These are phyloP conservation scores for Tubosaeta sp. DNA, from an alignment of 768 basidiomycete genomes.

Conservation along the genomic window DNA sequence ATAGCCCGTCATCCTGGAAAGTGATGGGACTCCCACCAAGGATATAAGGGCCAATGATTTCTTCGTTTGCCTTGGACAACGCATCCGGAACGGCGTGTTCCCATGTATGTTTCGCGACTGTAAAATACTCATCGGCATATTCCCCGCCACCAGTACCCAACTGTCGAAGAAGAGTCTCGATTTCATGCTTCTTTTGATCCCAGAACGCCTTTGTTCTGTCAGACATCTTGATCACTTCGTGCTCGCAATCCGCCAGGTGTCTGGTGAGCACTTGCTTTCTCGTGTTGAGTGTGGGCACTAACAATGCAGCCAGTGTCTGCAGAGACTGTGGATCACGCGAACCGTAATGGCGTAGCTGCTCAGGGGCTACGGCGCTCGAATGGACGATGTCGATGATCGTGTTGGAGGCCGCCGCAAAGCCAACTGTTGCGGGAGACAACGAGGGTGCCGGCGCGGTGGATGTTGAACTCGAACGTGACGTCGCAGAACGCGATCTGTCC, in stretches of 20 bases:
- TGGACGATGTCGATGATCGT: conserved; percentile 53
- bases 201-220: conserved; percentile 63
- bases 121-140: conserved; percentile 48
- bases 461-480: conserved; percentile 65
- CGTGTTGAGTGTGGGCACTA: conserved; percentile 40
- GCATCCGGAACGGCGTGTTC: conserved; percentile 42
- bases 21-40: conserved; percentile 49
- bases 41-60: conserved; percentile 59
- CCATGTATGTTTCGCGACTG: conserved; percentile 50
- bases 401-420: conserved; percentile 37
- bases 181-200: conserved; percentile 48
- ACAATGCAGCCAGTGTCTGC: conserved; percentile 38
- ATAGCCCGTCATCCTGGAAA: background rate
- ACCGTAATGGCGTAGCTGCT: conserved; percentile 52
- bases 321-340: conserved; percentile 57
- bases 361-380: conserved; percentile 58
- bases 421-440: conserved; percentile 77
- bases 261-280: conserved; percentile 47
- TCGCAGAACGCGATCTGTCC: conserved; percentile 72
- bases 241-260: conserved; percentile 51
- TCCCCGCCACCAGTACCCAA: conserved; percentile 42
- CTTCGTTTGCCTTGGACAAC: conserved; percentile 46
- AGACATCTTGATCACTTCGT: conserved; percentile 46
- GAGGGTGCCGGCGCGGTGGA: conserved; percentile 71
- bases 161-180: conserved; percentile 42